phyloP scores from a whole-genome alignment of 225 moss, liverwort and hornwort species.

The Climacium dendroides region DNA sequence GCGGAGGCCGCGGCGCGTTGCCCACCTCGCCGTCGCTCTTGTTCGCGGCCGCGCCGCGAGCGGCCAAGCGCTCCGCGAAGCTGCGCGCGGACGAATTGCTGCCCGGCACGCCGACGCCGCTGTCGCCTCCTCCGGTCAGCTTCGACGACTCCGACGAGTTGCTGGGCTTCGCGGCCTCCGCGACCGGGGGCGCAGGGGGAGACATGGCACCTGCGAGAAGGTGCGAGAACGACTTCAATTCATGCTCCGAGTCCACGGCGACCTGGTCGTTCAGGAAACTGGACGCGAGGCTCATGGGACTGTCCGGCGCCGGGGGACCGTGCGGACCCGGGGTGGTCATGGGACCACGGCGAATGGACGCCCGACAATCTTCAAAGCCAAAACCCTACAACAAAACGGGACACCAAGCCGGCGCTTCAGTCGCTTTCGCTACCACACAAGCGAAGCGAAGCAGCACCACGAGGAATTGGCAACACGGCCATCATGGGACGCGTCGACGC shows the following conservation, averaged over 20 bases:
- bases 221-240: conserved; percentile 64
- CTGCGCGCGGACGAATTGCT: conserved; percentile 43
- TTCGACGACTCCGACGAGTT: neutral
- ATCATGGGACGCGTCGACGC: neutral
- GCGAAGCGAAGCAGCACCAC: neutral
- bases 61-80: conserved; percentile 63
- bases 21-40: conserved; percentile 2
- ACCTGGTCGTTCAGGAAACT: conserved; percentile 50
- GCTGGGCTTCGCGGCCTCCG: neutral
- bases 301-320: conserved; percentile 20
- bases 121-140: neutral
- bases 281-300: conserved; percentile 64
- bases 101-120: neutral
- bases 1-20: neutral
- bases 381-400: conserved; percentile 14
- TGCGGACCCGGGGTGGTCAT: conserved; percentile 9
- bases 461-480: neutral
- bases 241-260: conserved; percentile 52
- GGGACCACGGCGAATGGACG: neutral
- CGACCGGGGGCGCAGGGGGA: neutral
- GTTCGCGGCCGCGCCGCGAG: conserved; percentile 27
- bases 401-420: neutral
- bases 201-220: conserved; percentile 71
- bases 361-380: neutral
- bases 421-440: neutral